A percentile compares a stretch with the other conserved stretches of the same genome.
These are phyloP conservation scores for Neltuma alba DNA, from an alignment of 306 rosid genomes.

Conservation along the genomic window DNA sequence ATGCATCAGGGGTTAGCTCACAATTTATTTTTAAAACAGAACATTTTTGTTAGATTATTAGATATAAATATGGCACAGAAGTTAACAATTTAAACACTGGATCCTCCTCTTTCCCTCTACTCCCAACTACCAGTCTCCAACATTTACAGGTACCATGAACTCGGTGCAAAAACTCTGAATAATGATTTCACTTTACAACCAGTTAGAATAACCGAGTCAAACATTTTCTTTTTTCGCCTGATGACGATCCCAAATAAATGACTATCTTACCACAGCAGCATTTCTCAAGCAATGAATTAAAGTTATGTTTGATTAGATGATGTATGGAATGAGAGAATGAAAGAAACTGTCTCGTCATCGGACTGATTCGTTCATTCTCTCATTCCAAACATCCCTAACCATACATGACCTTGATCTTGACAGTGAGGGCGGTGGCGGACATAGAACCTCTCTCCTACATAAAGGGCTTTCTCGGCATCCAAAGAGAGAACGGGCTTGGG, in stretches of 20 bases:
- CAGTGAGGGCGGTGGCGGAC: neutral
- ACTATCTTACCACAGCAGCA: neutral
- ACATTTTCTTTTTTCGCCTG: neutral
- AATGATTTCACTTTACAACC: neutral
- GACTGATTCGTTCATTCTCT: constrained; percentile 17
- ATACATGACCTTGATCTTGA: constrained; percentile 20
- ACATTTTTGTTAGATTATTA: neutral
- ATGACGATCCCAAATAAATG: neutral
- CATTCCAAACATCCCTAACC: constrained; percentile 38
- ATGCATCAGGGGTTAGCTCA: neutral
- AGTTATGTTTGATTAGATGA: constrained; percentile 36
- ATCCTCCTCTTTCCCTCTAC: neutral
- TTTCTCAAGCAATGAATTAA: neutral
- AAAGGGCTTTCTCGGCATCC: neutral
- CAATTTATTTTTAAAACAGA: neutral
- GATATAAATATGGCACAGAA: no score
- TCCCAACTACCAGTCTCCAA: neutral
- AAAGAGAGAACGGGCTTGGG: neutral
- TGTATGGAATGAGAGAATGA: constrained; percentile 35
- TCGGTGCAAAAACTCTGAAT: neutral
- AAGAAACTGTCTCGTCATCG: neutral
- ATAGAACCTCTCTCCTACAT: neutral
- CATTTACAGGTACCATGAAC: neutral
- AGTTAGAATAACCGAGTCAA: neutral
- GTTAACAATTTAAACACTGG: neutral